These are phyloP conservation scores for Fusarium oxysporum DNA, from an alignment of 2,329 filamentous ascomycete species.

Conservation along the genomic window DNA sequence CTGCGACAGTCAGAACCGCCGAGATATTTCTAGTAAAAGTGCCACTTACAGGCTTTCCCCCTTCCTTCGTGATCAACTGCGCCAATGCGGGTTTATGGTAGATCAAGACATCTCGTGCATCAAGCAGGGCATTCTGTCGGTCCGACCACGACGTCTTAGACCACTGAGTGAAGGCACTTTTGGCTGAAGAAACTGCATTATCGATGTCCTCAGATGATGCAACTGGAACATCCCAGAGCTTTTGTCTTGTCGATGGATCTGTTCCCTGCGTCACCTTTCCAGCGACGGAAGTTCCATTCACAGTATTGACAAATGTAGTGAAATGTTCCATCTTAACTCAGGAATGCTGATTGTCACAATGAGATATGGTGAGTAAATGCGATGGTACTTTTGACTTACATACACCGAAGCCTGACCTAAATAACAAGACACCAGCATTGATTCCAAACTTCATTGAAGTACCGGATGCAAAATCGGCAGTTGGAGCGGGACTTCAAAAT, in stretches of 20 bases:
- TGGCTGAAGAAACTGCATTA: neutral
- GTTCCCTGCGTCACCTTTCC: neutral
- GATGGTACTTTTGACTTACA: neutral
- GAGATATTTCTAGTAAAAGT: rapidly evolving
- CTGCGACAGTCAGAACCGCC: neutral
- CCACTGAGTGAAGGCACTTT: neutral
- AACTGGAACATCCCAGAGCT: conserved; percentile 9
- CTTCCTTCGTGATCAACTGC: neutral
- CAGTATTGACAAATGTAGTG: neutral
- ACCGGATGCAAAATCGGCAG: neutral
- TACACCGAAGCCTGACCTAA: neutral
- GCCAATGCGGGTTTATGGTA: neutral
- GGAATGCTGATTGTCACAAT: neutral
- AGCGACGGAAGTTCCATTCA: neutral
- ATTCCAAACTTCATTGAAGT: neutral
- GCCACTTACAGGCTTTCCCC: neutral
- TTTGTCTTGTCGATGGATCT: conserved; percentile 2
- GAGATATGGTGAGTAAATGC: too few relatives aligned
- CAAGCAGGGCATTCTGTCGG: neutral
- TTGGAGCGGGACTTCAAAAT: neutral
- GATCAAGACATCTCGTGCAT: neutral
- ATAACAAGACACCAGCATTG: neutral
- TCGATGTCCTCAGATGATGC: neutral
- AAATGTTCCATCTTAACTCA: neutral
- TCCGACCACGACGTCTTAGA: neutral